Conservation (phyloP, 345 rosid genomes). For the Raphanus raphanistrum region DNA sequence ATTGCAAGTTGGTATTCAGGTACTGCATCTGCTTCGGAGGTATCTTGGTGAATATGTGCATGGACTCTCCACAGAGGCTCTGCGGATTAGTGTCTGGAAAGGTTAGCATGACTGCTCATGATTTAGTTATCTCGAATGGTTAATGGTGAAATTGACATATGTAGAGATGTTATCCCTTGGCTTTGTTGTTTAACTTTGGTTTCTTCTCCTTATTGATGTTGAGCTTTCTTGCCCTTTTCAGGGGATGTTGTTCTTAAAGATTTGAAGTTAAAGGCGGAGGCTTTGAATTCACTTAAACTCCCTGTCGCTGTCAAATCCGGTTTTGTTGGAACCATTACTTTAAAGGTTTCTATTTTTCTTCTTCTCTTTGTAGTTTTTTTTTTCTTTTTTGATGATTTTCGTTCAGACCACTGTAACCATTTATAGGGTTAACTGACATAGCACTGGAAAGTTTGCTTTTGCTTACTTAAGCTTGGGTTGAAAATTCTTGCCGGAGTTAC, state of each 20-base stretch:
- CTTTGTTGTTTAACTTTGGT: slow-evolving; percentile 2
- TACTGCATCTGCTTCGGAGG: slow-evolving; percentile 91
- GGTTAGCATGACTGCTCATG: slow-evolving; percentile 40
- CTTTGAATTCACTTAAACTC: slow-evolving; percentile 85
- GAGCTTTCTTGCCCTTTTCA: slow-evolving; percentile 32
- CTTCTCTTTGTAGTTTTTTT: slow-evolving; percentile 4
- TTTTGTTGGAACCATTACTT: slow-evolving; percentile 86
- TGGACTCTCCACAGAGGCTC: slow-evolving; percentile 88
- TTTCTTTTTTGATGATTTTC: slow-evolving; percentile 10
- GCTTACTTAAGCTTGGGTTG: slow-evolving; percentile 2
- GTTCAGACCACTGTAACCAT: background rate
- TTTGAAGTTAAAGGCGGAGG: slow-evolving; percentile 91
- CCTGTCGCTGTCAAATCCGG: slow-evolving; percentile 98
- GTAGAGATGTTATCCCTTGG: slow-evolving; percentile 17
- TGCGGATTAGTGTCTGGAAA: slow-evolving; percentile 98
- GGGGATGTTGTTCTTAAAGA: slow-evolving; percentile 98
- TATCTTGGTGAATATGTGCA: slow-evolving; percentile 97
- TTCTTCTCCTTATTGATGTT: slow-evolving; percentile 15
- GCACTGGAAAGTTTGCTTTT: slow-evolving; percentile 21
- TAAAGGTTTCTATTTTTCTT: slow-evolving; percentile 58
- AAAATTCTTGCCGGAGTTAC: background rate
- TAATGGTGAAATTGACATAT: slow-evolving; percentile 8
- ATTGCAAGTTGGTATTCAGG: slow-evolving; percentile 49
- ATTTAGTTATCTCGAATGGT: background rate
- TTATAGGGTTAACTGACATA: background rate